Evolutionary conservation across 768 basidiomycete genomes (phyloP).

Genomic region (Pisolithus albus): DNA sequence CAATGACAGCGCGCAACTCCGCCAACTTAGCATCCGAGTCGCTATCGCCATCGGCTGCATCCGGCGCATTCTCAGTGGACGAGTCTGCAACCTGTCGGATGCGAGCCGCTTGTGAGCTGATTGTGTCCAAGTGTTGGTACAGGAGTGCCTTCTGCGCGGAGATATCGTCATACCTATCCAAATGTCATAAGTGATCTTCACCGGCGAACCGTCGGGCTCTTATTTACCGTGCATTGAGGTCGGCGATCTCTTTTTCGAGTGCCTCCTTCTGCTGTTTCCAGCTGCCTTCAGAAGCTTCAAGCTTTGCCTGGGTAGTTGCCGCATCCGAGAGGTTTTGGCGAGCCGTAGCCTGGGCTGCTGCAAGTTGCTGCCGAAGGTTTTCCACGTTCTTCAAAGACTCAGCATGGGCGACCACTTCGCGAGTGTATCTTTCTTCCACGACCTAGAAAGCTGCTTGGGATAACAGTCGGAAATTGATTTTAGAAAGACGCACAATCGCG

Average conservation of each 20-base stretch:
- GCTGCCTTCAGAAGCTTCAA: conserved; percentile 63
- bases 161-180: conserved; percentile 61
- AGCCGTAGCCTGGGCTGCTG: conserved; percentile 41
- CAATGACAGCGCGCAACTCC: conserved; percentile 71
- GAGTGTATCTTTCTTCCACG: conserved; percentile 75
- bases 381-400: conserved; percentile 74
- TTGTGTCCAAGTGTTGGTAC: conserved; percentile 79
- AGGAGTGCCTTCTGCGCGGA: conserved; percentile 68
- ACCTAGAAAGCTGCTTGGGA: conserved; percentile 31
- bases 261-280: conserved; percentile 76
- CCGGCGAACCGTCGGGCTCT: background rate
- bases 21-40: conserved; percentile 59
- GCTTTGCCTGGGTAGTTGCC: conserved; percentile 71
- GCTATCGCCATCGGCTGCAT: conserved; percentile 40
- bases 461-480: background rate
- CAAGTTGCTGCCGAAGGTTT: conserved; percentile 55
- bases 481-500: conserved; percentile 43
- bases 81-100: conserved; percentile 67
- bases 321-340: conserved; percentile 56
- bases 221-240: conserved; percentile 61
- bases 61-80: conserved; percentile 31
- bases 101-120: conserved; percentile 75
- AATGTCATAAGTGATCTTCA: background rate
- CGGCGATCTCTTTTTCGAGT: conserved; percentile 70
- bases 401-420: conserved; percentile 80